Conservation (phyloP, 768 basidiomycete genomes). For the Kondoa subrosea region DNA sequence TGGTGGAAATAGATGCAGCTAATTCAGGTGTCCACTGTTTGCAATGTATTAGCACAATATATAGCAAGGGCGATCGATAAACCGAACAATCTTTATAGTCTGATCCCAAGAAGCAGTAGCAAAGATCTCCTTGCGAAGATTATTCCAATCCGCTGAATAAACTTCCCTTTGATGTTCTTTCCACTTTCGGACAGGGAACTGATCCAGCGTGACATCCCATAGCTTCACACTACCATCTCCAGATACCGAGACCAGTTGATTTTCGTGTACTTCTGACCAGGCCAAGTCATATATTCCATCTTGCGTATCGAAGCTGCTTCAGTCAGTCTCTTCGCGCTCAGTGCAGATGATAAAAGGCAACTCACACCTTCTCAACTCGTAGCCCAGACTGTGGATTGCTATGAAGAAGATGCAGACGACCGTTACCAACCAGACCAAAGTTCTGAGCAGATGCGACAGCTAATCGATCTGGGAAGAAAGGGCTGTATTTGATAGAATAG, state of each 20-base stretch:
- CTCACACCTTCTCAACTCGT: slow-evolving; percentile 46
- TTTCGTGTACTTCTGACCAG: slow-evolving; percentile 90
- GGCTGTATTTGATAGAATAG: slow-evolving; percentile 31
- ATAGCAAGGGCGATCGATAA: background rate
- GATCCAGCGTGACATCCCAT: slow-evolving; percentile 76
- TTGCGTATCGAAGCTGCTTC: slow-evolving; percentile 68
- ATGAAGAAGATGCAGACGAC: slow-evolving; percentile 45
- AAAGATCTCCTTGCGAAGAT: slow-evolving; percentile 73
- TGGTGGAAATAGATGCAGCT: slow-evolving; percentile 57
- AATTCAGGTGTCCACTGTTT: slow-evolving; percentile 71
- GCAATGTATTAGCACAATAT: slow-evolving; percentile 11
- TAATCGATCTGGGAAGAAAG: slow-evolving; percentile 31
- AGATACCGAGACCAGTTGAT: slow-evolving; percentile 72
- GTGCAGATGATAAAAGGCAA: background rate
- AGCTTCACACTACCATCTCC: slow-evolving; percentile 79
- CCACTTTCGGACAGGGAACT: slow-evolving; percentile 77
- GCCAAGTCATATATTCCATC: slow-evolving; percentile 79
- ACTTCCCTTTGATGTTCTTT: slow-evolving; percentile 87
- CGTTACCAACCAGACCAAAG: slow-evolving; percentile 89
- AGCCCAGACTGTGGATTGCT: slow-evolving; percentile 40
- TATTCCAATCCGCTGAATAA: slow-evolving; percentile 90
- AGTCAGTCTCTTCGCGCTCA: background rate
- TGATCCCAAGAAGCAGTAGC: slow-evolving; percentile 86
- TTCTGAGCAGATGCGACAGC: slow-evolving; percentile 35
- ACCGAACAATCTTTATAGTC: slow-evolving; percentile 61